These are phyloP conservation scores for Saccharomycopsis schoenii DNA, from an alignment of 805 yeast genomes.

Conservation along the genomic window DNA sequence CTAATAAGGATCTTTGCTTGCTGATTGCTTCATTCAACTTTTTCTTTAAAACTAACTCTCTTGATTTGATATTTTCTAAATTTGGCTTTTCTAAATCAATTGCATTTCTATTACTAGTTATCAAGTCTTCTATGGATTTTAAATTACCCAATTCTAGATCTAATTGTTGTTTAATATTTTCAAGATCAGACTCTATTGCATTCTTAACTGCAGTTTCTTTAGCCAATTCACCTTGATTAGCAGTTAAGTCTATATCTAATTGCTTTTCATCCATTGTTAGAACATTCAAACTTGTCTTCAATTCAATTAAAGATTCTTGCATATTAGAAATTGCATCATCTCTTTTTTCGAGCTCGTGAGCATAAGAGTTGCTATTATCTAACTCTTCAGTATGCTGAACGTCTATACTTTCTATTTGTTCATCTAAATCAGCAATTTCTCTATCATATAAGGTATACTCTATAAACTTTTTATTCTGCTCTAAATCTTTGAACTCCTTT, in stretches of 20 bases:
- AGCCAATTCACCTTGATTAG: conserved; percentile 38
- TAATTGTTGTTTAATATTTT: conserved; percentile 19
- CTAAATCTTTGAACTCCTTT: conserved; percentile 56
- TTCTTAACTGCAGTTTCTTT: conserved; percentile 38
- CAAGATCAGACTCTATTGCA: conserved; percentile 30
- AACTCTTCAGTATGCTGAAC: conserved; percentile 42
- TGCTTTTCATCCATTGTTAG: conserved; percentile 49
- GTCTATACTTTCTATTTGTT: conserved; percentile 52
- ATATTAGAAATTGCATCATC: conserved; percentile 42
- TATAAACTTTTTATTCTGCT: conserved; percentile 54
- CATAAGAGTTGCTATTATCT: conserved; percentile 42
- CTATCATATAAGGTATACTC: conserved; percentile 73
- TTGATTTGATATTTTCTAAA: conserved; percentile 26
- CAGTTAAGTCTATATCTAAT: conserved; percentile 39
- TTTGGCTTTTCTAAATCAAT: conserved; percentile 21
- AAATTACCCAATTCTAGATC: conserved; percentile 23
- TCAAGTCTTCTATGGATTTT: conserved; percentile 22
- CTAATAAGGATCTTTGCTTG: conserved; percentile 48
- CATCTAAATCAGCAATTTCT: conserved; percentile 55
- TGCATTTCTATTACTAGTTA: conserved; percentile 30
- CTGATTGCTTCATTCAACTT: conserved; percentile 34
- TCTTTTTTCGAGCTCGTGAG: conserved; percentile 49
- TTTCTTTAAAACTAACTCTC: conserved; percentile 33
- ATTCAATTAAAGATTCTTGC: conserved; percentile 34
- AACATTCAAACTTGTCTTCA: conserved; percentile 41